Evolutionary conservation across 768 basidiomycete species (phyloP), one percentile per base, ranked within the genome.

Genomic region (Leucocoprinus leucothites): DNA sequence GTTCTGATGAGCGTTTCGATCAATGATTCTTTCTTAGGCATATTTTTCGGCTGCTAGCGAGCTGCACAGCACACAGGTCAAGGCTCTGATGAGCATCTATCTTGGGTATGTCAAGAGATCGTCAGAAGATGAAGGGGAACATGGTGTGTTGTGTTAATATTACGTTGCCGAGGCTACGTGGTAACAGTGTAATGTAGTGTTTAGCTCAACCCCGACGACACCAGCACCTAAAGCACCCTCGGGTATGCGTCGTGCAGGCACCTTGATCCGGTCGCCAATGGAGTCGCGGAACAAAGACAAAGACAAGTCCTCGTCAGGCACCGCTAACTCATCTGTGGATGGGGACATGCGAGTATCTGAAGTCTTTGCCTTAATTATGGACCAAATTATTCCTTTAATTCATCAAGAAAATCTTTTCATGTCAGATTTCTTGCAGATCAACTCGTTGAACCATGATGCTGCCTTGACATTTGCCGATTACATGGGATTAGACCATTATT

Each of bases 381-480:
- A 89, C 49, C 87, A 92, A 65, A 78, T 97, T 18, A 78, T 83
- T 0, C 81, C 82, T 3, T 77, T 85, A 53, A 79, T 97, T n/a
- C 85, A 87, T 57, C 81, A 80, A 9, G 95, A 98, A 71, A 85
- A 89, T 62, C 86, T 86, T 28, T 98, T 97, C 70, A 85, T 97
- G 58, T 82, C 87, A 8, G 90, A 94, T 63, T 98, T 98, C 70
- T 74, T 98, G 46, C 94, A 94, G 65, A 89, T 97, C 66, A 92
- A 93, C 59, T 45, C 34, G 18, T 46, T 53, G 31, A 53, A 53
- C 22, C 52, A 36, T 16, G 89, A 95, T 58, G 81, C 85, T 19
- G 85, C 85, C 16, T 78, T 94, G 13, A 97, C 96, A 1, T 98
- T 94, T 68, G 96, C 96, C 13, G 96, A 98, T 71, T 94, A 96